A percentile compares a stretch with the other conserved stretches of the same genome.
Evolutionary conservation across 2,329 filamentous ascomycete genomes (phyloP).

Genomic region (Fusarium denticulatum): DNA sequence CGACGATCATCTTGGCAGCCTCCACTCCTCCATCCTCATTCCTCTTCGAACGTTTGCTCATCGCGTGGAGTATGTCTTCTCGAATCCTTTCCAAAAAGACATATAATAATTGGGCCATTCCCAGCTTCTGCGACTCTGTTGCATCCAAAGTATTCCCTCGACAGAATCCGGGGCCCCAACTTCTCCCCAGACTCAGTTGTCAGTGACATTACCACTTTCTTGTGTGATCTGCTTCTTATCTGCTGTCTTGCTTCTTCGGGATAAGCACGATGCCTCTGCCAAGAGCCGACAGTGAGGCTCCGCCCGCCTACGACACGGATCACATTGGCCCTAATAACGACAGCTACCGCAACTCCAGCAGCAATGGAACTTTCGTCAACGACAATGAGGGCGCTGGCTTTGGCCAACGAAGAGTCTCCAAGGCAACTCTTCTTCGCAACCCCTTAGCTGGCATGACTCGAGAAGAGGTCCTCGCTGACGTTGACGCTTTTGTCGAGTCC

Average conservation of each 20-base stretch:
- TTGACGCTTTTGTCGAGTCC: conserved; percentile 49
- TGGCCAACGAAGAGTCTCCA: conserved; percentile 25
- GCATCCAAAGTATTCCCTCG: not conserved
- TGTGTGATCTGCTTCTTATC: not conserved
- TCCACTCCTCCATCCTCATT: conserved; percentile 24
- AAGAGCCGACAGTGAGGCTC: conserved; percentile 39
- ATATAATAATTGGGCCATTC: conserved; percentile 23
- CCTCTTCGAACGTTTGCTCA: not conserved
- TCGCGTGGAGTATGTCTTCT: not conserved
- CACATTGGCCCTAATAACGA: not conserved
- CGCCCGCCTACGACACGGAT: conserved; percentile 25
- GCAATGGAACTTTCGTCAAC: conserved; percentile 33
- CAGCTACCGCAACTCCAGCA: conserved; percentile 28
- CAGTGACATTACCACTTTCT: not conserved
- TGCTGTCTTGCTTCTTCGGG: not conserved
- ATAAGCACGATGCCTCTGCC: conserved; percentile 40
- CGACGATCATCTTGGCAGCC: conserved; percentile 37
- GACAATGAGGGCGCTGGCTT: conserved; percentile 14
- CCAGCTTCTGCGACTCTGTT: not conserved
- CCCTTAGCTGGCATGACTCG: conserved; percentile 45
- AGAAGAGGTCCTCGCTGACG: conserved; percentile 48
- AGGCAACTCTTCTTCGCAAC: conserved; percentile 45
- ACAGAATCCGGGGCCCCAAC: conserved; percentile 21
- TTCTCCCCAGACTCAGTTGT: conserved; percentile 4
- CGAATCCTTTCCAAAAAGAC: not conserved